Evolutionary conservation across 129 eudicot species (phyloP), one percentile per base, ranked within the genome.

Genomic region (Tagetes erecta): DNA sequence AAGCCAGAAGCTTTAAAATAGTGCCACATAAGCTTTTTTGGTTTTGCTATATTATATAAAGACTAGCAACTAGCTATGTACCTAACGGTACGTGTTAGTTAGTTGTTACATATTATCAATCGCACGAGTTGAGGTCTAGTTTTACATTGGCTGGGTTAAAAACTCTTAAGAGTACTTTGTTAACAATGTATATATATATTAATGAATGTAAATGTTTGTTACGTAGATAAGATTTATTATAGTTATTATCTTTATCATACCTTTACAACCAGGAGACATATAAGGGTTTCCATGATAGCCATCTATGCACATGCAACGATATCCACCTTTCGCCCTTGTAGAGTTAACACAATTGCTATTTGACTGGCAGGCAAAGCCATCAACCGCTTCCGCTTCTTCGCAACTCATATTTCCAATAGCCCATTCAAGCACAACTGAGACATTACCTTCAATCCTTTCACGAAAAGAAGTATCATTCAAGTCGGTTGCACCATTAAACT

Each of bases 251-350:
- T 20, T 20, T 20, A 20, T 20, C 27, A 20, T 46, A 82, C 86
- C 84, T 85, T 71, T 50, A 59, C 89, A 85, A 31, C 89, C 89
- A 67, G 46, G 50, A 4, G 2, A 3, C 6, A 82, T 73, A 14
- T 85, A 82, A 2, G 89, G 84, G 39, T 84, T 87, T 2, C 91
- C 91, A 0, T 66, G 4, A 39, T 81, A 87, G 0, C 86, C 91
- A 11, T 75, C 56, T 0, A 31, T 31, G 52, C 88, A 87, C 3
- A n/a, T 35, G 36, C 88, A 87, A 0, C 75, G 67, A 39, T 87
- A 84, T 1, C 85, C 86, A 8, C 58, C 58, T 1, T 12, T 35
- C 45, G 45, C 27, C 5, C 70, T 36, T 33, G 62, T 45, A 9
- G 72, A 67, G 27, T 45, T 31, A 27, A 67, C 55, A 67, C 72